Conservation (phyloP, 2,329 filamentous ascomycete genomes). For the Epichloe gansuensis region DNA sequence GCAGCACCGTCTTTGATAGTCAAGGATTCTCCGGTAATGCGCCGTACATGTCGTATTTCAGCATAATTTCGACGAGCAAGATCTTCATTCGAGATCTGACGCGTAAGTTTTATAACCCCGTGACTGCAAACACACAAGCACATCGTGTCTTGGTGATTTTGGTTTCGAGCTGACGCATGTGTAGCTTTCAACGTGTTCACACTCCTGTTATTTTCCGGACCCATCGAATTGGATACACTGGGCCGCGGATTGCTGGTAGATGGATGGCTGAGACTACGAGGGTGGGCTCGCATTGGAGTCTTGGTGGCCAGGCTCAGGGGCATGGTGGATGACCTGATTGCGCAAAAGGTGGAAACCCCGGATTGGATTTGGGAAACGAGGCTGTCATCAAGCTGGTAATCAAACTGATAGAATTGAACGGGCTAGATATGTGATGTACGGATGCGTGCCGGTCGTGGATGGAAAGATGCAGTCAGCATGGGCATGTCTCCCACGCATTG, state of each 20-base stretch:
- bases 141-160: background rate
- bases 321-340: slow-evolving; percentile 78
- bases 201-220: slow-evolving; percentile 76
- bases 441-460: background rate
- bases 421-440: slow-evolving; percentile 50
- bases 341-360: slow-evolving; percentile 69
- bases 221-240: slow-evolving; percentile 74
- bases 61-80: slow-evolving; percentile 83
- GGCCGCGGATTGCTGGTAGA: slow-evolving; percentile 83
- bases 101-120: slow-evolving; percentile 40
- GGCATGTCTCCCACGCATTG: too few relatives aligned
- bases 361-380: slow-evolving; percentile 41
- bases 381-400: slow-evolving; percentile 68
- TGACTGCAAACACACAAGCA: background rate
- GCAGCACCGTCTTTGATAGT: slow-evolving; percentile 72
- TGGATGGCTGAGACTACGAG: slow-evolving; percentile 74
- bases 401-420: slow-evolving; percentile 79
- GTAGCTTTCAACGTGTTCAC: slow-evolving; percentile 79
- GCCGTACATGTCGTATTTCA: slow-evolving; percentile 79
- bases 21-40: slow-evolving; percentile 66
- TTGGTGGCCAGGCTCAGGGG: slow-evolving; percentile 69
- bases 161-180: slow-evolving; percentile 5
- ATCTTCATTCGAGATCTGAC: slow-evolving; percentile 86
- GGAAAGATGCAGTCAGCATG: background rate
- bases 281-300: slow-evolving; percentile 92